These are phyloP conservation scores for Lepidium campestre DNA, from an alignment of 441 rosid species.

Conservation along the genomic window DNA sequence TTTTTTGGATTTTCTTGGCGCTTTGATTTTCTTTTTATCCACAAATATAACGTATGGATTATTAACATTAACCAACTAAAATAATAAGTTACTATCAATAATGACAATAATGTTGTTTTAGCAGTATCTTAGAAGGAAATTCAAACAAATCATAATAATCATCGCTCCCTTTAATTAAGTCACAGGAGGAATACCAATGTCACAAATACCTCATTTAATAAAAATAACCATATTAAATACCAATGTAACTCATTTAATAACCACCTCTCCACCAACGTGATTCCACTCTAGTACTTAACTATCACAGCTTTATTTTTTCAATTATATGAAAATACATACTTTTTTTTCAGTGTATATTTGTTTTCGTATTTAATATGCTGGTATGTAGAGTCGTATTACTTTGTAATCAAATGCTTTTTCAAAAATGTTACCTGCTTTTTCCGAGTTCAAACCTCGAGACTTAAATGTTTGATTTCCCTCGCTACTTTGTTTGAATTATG, in stretches of 20 bases:
- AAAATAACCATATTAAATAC: constrained; percentile 9
- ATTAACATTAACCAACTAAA: too few species aligned
- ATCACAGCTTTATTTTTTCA: not conserved
- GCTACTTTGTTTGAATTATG: constrained; percentile 12
- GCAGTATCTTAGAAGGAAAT: not conserved
- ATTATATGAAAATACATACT: not conserved
- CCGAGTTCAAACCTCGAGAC: not conserved
- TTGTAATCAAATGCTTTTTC: not conserved
- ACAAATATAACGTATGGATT: too few species aligned
- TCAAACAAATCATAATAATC: constrained; percentile 4
- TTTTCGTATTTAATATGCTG: not conserved
- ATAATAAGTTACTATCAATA: too few species aligned
- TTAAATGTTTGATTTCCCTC: constrained; percentile 21
- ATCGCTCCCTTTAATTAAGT: not conserved
- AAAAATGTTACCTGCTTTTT: not conserved
- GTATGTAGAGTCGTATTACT: not conserved
- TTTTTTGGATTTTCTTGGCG: constrained; percentile 7
- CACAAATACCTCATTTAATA: constrained; percentile 9
- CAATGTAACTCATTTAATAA: constrained; percentile 2
- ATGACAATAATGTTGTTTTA: not conserved
- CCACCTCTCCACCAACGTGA: constrained; percentile 17
- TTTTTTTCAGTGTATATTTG: not conserved
- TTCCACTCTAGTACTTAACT: not conserved
- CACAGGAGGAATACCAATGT: constrained; percentile 8
- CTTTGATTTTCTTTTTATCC: constrained; percentile 1